These are phyloP conservation scores for Salix arbutifolia DNA, from an alignment of 345 rosid species.

Conservation along the genomic window DNA sequence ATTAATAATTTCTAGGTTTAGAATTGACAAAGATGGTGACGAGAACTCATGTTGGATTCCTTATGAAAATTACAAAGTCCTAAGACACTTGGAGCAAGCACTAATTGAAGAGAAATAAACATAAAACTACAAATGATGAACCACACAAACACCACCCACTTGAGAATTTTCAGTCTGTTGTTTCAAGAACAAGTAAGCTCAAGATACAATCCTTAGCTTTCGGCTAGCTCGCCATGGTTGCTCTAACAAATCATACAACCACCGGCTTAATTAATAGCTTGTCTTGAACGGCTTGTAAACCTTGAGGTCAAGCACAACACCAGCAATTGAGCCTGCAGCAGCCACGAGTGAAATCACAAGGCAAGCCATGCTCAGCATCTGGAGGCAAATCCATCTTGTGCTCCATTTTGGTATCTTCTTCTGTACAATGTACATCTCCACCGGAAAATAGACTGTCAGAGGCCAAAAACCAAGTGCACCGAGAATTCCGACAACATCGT, in stretches of 20 bases:
- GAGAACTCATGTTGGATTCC: not conserved
- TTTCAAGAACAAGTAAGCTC: not conserved
- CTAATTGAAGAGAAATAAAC: not conserved
- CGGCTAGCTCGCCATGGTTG: not conserved
- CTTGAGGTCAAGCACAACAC: slow-evolving; percentile 2
- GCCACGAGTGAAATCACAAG: not conserved
- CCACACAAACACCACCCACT: not conserved
- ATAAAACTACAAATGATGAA: not conserved
- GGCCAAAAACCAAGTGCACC: slow-evolving; percentile 6
- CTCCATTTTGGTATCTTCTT: slow-evolving; percentile 1
- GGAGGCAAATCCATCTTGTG: not conserved
- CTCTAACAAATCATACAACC: not conserved
- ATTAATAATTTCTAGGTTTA: not conserved
- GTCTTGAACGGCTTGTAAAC: not conserved
- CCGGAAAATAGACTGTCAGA: slow-evolving; percentile 3
- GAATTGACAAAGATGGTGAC: not conserved
- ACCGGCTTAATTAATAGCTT: not conserved
- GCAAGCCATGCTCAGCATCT: not conserved
- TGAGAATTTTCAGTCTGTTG: not conserved
- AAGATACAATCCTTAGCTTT: not conserved
- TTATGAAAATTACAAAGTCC: not conserved
- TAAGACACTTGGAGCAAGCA: not conserved
- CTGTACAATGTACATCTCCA: slow-evolving; percentile 2
- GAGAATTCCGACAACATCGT: not conserved
- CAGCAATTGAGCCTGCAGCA: not conserved